Evolutionary conservation across 345 rosid species (phyloP), one percentile per base, ranked within the genome.

Genomic region (Hirschfeldia incana): DNA sequence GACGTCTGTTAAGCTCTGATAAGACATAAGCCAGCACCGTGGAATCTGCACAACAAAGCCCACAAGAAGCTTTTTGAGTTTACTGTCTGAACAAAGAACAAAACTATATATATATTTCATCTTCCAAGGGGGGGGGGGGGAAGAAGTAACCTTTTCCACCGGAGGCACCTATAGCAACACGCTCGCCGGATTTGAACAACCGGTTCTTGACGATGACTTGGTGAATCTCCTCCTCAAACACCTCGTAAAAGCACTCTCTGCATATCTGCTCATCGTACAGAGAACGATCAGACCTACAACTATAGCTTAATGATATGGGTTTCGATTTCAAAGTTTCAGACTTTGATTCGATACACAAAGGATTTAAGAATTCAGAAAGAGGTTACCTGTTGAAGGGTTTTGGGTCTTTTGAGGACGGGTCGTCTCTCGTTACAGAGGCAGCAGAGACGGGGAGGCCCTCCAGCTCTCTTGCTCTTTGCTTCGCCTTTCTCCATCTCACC

Each of bases 151-250:
- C 95, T 92, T 94, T 94, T 69, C 98, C 98, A 49, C 97, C 97
- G 2, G 98, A 94, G 4, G 97, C 98, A 62, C 98, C 97, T 6
- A 94, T 88, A 17, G 88, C 98, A 69, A 94, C 81, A 4, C 98
- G 90, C 36, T 94, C 94, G 30, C 94, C 93, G 3, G 91, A 85
- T 77, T 90, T 94, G 70, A 94, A 90, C 15, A 94, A 77, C 55
- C 80, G 85, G 72, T 90, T 90, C 32, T 69, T 76, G 4, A 90
- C 85, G 53, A 92, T 92, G 9, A 86, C 92, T 59, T 82, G 88
- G 69, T 91, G 97, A 92, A 53, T 92, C 82, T 94, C 97, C 81
- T 90, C 91, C 82, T 91, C 97, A 10, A 92, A 94, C 15, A 89
- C 94, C 67, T 86, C 83, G 73, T 86, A 94, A 76, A 92, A 92